phyloP scores from a whole-genome alignment of 2,329 filamentous ascomycete species.

The Talaromyces sp. region DNA sequence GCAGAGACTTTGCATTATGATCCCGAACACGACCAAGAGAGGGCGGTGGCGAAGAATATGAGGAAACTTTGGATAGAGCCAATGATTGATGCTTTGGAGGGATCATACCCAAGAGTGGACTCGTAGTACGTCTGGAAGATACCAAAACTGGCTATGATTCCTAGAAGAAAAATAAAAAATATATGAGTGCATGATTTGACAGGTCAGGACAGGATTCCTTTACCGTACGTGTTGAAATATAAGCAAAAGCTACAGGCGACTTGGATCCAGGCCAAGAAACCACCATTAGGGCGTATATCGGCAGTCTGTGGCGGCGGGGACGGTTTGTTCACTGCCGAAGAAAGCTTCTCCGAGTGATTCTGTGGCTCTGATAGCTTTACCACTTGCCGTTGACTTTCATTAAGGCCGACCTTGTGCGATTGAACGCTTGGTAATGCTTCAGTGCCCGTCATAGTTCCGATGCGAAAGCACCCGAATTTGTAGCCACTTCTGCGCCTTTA shows the following conservation, averaged over 20 bases:
- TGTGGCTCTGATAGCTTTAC: too few relatives aligned
- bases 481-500: too few relatives aligned
- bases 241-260: conserved; percentile 17
- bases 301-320: too few relatives aligned
- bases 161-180: not conserved
- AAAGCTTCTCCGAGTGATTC: too few relatives aligned
- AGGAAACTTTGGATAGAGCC: conserved; percentile 39
- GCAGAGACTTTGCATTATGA: conserved; percentile 40
- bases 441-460: too few relatives aligned
- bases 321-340: too few relatives aligned
- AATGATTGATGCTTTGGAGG: conserved; percentile 28
- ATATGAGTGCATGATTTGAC: too few relatives aligned
- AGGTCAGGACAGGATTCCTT: not conserved
- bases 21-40: conserved; percentile 38
- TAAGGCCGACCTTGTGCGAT: too few relatives aligned
- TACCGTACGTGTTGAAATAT: conserved; percentile 15
- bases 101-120: conserved; percentile 13
- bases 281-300: conserved; percentile 13
- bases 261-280: conserved; percentile 15
- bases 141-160: conserved; percentile 16
- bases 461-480: too few relatives aligned
- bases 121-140: conserved; percentile 21
- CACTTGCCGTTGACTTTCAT: too few relatives aligned
- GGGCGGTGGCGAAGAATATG: conserved; percentile 35
- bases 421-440: too few relatives aligned